Base-by-base conservation (phyloP, 768 basidiomycete species). In the Termitomyces sp. region DNA sequence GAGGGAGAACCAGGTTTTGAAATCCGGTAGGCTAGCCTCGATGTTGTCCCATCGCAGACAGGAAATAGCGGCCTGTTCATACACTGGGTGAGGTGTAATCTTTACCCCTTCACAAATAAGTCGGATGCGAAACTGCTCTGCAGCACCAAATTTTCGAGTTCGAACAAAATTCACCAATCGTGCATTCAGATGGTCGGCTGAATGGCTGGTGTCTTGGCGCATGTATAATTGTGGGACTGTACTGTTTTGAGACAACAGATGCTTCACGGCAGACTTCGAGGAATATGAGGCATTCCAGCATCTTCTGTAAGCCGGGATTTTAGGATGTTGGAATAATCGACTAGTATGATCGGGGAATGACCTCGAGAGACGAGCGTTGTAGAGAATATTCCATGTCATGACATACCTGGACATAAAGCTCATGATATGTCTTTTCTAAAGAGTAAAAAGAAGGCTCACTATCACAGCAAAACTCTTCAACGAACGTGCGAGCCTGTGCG, bases 1-100 rank as follows among this genome's bases (percentile, higher is more conserved):
- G 16, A 67, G 63, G 20, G 54, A 62, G 32, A 66, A 62, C 66
- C 66, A 68, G 1, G 47, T 33, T 3, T 56, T 36, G 39, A 67
- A 64, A 14, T 56, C 42, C 18, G 34, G 16, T 7, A 64, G 10
- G 32, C 50, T 52, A 10, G 48, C 26, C 1, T 52, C 43, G 22
- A 54, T 39, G 22, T 67, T 52, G 3, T 48, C 48, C 59, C 60
- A 62, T 13, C 46, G 60, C n/a, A 68, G 20, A 37, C 53, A 45
- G 2, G 58, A 43, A 22, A 67, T 53, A 4, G 63, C 68, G 22
- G 66, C 68, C 40, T 60, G 53, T 30, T 58, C 62, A 26, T 63
- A 68, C 22, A 55, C 27, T 13, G 55, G 52, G 30, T 67, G 58
- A 27, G 44, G 62, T 37, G 39, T 37, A 37, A 67, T 65, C 46